Percentiles rank a stretch among this genome's conserved stretches.
These are phyloP conservation scores for Huntiella bhutanensis DNA, from an alignment of 2,329 filamentous ascomycete species.

Conservation along the genomic window DNA sequence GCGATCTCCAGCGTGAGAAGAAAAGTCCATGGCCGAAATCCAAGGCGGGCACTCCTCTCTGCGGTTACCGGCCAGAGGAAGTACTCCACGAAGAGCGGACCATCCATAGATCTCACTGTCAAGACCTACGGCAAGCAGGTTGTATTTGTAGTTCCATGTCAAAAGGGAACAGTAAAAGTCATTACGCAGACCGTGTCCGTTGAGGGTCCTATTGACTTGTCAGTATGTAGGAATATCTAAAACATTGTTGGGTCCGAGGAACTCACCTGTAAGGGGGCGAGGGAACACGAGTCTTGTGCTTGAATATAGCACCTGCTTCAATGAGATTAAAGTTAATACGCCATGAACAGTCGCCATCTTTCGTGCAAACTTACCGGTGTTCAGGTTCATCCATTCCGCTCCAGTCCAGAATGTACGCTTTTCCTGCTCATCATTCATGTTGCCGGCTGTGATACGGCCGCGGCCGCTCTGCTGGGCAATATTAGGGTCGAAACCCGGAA, in stretches of 20 bases:
- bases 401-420: slow-evolving; percentile 25
- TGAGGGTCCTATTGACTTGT: slow-evolving; percentile 43
- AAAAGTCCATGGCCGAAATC: slow-evolving; percentile 81
- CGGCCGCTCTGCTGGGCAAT: slow-evolving; percentile 15
- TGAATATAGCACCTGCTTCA: slow-evolving; percentile 2
- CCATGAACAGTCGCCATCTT: neutral
- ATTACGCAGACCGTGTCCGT: slow-evolving; percentile 74
- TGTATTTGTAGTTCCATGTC: slow-evolving; percentile 58
- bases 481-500: slow-evolving; percentile 23
- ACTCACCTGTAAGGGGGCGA: slow-evolving; percentile 11
- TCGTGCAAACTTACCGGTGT: slow-evolving; percentile 4
- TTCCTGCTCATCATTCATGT: neutral
- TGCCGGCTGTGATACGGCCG: slow-evolving; percentile 14
- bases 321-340: slow-evolving; percentile 9
- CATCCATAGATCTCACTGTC: slow-evolving; percentile 68
- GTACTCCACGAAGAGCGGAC: slow-evolving; percentile 58
- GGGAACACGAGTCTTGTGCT: slow-evolving; percentile 2
- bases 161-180: slow-evolving; percentile 91
- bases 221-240: neutral
- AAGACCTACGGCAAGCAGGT: slow-evolving; percentile 68
- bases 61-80: slow-evolving; percentile 27
- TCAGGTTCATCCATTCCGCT: slow-evolving; percentile 19
- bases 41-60: slow-evolving; percentile 20
- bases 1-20: slow-evolving; percentile 54
- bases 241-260: neutral